Evolutionary conservation across 805 yeast genomes (phyloP).

Genomic region (Saturnispora gosingensis): DNA sequence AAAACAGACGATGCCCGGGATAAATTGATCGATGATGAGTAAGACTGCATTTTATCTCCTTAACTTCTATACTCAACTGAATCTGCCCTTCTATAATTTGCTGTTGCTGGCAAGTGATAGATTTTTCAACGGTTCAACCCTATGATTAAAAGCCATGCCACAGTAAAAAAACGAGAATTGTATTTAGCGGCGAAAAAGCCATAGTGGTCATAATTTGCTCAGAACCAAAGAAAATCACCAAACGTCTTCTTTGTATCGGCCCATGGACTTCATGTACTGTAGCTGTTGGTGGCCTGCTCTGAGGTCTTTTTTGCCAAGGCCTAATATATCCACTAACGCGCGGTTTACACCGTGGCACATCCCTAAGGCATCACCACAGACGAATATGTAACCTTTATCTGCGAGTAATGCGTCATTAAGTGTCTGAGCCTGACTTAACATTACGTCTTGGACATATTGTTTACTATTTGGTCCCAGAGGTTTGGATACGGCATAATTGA

Average conservation of each 20-base stretch:
- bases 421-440: conserved; percentile 39
- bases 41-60: conserved; percentile 2
- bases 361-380: conserved; percentile 87
- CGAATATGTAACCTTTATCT: conserved; percentile 73
- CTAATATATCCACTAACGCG: conserved; percentile 51
- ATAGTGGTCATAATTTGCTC: neutral
- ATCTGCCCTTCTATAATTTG: neutral
- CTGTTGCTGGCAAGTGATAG: neutral
- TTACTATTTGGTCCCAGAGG: conserved; percentile 31
- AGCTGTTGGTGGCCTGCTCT: conserved; percentile 61
- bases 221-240: conserved; percentile 44
- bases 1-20: conserved; percentile 22
- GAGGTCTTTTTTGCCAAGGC: conserved; percentile 40
- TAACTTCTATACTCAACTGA: neutral
- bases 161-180: neutral
- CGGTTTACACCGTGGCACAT: conserved; percentile 88
- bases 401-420: conserved; percentile 39
- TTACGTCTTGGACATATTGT: conserved; percentile 76
- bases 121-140: neutral
- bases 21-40: conserved; percentile 11
- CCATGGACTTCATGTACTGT: conserved; percentile 65
- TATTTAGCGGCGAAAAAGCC: neutral
- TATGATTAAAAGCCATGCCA: neutral
- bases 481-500: conserved; percentile 76
- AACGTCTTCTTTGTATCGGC: conserved; percentile 90